Conservation (phyloP, 1,139 yeast species). For the Taphrina pruni region DNA sequence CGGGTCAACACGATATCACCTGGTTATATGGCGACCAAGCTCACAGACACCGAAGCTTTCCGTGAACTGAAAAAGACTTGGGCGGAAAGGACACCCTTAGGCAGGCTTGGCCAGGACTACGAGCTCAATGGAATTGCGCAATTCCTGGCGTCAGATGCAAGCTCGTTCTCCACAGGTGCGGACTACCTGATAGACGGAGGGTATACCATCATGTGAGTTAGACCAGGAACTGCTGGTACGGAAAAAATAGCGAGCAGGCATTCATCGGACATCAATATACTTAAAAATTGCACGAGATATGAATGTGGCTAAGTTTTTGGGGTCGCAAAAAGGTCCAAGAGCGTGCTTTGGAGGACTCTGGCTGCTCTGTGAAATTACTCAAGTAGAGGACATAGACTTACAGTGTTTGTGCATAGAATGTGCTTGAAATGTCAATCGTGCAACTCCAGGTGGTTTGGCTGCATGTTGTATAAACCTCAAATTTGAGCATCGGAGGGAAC, state of each 20-base stretch:
- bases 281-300: no score
- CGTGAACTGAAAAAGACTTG: constrained; percentile 62
- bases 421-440: no score
- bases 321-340: no score
- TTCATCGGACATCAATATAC: not conserved
- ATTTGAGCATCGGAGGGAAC: no score
- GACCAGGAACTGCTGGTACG: not conserved
- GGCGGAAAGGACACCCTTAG: constrained; percentile 78
- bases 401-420: no score
- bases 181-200: constrained; percentile 79
- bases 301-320: no score
- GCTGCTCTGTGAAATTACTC: no score
- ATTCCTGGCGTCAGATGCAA: constrained; percentile 75
- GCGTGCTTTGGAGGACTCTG: no score
- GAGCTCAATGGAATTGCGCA: constrained; percentile 65
- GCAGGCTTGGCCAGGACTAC: constrained; percentile 75
- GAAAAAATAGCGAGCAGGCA: not conserved
- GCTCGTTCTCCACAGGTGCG: constrained; percentile 82
- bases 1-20: constrained; percentile 82
- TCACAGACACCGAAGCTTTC: constrained; percentile 61
- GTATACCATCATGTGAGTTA: constrained; percentile 25
- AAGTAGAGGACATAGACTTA: no score
- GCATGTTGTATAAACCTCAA: no score
- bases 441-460: no score
- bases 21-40: constrained; percentile 69